Evolutionary conservation across 2,329 filamentous ascomycete genomes (phyloP).

Genomic region (Leptosphaerulina australis): DNA sequence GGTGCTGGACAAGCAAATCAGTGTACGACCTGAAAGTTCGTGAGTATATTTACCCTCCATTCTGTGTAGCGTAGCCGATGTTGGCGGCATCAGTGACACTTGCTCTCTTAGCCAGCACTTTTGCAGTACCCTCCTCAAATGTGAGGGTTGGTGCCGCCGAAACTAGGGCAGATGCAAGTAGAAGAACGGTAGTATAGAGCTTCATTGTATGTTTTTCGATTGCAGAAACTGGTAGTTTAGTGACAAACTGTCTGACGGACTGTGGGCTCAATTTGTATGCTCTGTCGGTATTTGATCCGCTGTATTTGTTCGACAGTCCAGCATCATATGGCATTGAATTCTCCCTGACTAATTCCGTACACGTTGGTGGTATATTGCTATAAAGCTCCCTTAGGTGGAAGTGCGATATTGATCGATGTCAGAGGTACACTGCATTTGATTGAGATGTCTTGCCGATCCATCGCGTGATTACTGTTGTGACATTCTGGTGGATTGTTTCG

Average conservation of each 20-base stretch:
- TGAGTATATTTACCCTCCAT: conserved; percentile 43
- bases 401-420: background rate
- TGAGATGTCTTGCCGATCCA: conserved; percentile 6
- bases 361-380: conserved; percentile 11
- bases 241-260: background rate
- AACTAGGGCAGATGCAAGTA: conserved; percentile 18
- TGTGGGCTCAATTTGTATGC: conserved; percentile 8
- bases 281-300: conserved; percentile 13
- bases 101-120: conserved; percentile 20
- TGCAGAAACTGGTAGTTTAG: background rate
- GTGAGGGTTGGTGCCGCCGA: conserved; percentile 24
- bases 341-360: conserved; percentile 1
- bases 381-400: conserved; percentile 22
- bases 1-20: conserved; percentile 44
- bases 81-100: conserved; percentile 26
- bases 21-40: background rate
- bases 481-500: background rate
- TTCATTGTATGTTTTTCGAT: conserved; percentile 18
- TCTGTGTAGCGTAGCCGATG: conserved; percentile 54
- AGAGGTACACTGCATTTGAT: background rate
- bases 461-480: background rate
- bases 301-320: background rate
- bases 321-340: background rate
- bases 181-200: conserved; percentile 15
- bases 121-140: conserved; percentile 11